Evolutionary conservation across 78 protist species (phyloP), one percentile per base, ranked within the genome.

Genomic region (Dictyostelium capitatum): DNA sequence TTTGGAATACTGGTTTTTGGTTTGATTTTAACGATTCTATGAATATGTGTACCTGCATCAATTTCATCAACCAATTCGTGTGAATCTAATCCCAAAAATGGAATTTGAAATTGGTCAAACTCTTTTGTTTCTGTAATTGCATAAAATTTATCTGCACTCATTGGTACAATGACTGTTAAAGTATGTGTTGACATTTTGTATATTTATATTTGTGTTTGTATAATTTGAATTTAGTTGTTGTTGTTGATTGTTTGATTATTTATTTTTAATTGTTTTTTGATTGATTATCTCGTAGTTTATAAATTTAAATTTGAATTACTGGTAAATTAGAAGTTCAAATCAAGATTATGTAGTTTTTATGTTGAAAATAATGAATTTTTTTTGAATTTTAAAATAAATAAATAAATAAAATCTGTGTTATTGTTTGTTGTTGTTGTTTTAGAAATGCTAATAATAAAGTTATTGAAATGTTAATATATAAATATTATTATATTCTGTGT

Each of bases 1-100:
- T 75, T 48, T 87, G 92, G 92, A 30, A 87, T 69, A 47, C 83
- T 87, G 8, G 92, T 87, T 80, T 87, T 87, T 74, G 92, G 92
- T 77, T 87, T 87, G 30, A 87, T 77, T 12, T 47, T 62, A 54
- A 87, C 92, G 54, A 25, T 87, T 87, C 92, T 87, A 23, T 28
- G 79, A 54, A 87, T 59, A 79, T 57, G 53, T n/a, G 43, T 14
- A 6, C 19, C 91, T 80, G 56, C 30, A 8, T 87, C 84, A 19
- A 46, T 67, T 54, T 87, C 92, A 50, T 87, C 92, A 20, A 73
- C 79, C 30, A 87, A 54, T 32, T 77, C 84, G 32, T 70, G 77
- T 14, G 92, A 87, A 32, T 54, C 74, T 7, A 87, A 25, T 25
- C 91, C 92, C 32, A 87, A 56, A 50, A 43, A 77, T 59, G 92